Percentiles rank a stretch among this genome's conserved stretches.
Evolutionary conservation across 2,329 filamentous ascomycete genomes (phyloP).

Genomic region (Fusarium verticillioides): DNA sequence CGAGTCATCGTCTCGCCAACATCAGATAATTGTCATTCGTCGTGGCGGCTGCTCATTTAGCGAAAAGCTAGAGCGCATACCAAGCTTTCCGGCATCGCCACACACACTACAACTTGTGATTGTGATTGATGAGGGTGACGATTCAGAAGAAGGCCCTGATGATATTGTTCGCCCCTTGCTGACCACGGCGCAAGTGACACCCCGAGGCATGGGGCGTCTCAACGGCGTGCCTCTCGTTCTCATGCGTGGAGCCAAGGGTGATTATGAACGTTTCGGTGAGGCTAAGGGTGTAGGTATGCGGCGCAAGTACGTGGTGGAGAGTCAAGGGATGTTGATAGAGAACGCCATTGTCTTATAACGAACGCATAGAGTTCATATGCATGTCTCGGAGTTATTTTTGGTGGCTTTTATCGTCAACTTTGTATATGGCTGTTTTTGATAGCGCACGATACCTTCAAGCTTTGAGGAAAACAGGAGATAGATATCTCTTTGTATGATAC

Average conservation of each 20-base stretch:
- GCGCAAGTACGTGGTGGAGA: conserved; percentile 82
- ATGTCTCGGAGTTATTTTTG: conserved; percentile 39
- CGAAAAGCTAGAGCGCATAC: conserved; percentile 86
- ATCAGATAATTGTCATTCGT: conserved; percentile 84
- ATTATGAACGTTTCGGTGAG: conserved; percentile 69
- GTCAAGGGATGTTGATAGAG: conserved; percentile 79
- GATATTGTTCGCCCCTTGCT: conserved; percentile 72
- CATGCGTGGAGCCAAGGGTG: conserved; percentile 74
- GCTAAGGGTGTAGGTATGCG: conserved; percentile 79
- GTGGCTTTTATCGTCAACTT: conserved; percentile 12
- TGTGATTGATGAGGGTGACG: conserved; percentile 69
- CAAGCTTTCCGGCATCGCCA: conserved; percentile 72
- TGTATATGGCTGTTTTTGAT: neutral
- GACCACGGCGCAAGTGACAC: conserved; percentile 77
- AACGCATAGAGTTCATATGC: conserved; percentile 29
- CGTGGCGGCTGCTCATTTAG: conserved; percentile 88
- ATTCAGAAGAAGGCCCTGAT: conserved; percentile 41
- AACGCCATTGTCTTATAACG: conserved; percentile 76
- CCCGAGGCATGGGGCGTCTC: conserved; percentile 73
- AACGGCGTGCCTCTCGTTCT: conserved; percentile 86
- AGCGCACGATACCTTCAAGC: neutral
- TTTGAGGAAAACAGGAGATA: neutral
- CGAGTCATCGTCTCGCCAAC: conserved; percentile 60
- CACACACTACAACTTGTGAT: conserved; percentile 82
- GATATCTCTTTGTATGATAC: neutral